Conservation (phyloP, 2,329 filamentous ascomycete species). For the Diaporthe citrichinensis region DNA sequence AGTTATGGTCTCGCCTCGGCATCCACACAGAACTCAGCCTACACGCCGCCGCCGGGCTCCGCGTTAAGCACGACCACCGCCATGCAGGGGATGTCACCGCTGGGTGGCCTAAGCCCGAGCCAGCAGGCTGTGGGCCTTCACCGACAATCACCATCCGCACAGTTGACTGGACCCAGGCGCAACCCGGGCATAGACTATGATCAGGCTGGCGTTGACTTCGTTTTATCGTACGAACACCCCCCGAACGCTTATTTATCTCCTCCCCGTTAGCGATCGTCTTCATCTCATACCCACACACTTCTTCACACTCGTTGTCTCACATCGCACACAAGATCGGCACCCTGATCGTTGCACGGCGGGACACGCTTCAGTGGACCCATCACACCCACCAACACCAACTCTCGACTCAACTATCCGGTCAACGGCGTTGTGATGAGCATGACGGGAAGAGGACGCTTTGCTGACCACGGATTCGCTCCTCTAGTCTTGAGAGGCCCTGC, state of each 20-base stretch:
- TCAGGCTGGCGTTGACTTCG: constrained; percentile 89
- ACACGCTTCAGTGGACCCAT: constrained; percentile 20
- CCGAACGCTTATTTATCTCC: constrained; percentile 77
- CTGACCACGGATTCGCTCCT: constrained; percentile 46
- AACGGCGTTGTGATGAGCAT: constrained; percentile 21
- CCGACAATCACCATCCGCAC: constrained; percentile 49
- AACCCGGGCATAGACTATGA: constrained; percentile 76
- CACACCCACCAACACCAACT: constrained; percentile 14
- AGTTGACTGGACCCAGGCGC: constrained; percentile 49
- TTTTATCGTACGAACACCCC: constrained; percentile 83
- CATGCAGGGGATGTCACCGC: constrained; percentile 36
- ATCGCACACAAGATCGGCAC: neutral
- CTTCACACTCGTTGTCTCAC: constrained; percentile 33
- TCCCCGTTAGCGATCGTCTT: constrained; percentile 65
- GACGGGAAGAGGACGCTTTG: constrained; percentile 17
- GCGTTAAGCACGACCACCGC: constrained; percentile 41
- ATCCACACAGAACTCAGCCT: constrained; percentile 55
- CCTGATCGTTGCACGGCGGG: constrained; percentile 23
- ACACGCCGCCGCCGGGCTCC: constrained; percentile 60
- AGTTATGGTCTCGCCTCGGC: constrained; percentile 69
- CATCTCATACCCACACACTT: constrained; percentile 10
- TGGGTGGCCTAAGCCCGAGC: constrained; percentile 40
- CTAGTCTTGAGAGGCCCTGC: constrained; percentile 91
- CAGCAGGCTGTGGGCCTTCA: constrained; percentile 48
- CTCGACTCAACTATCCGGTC: constrained; percentile 8